Evolutionary conservation across 768 basidiomycete species (phyloP).

Genomic region (Podaxis sp.): DNA sequence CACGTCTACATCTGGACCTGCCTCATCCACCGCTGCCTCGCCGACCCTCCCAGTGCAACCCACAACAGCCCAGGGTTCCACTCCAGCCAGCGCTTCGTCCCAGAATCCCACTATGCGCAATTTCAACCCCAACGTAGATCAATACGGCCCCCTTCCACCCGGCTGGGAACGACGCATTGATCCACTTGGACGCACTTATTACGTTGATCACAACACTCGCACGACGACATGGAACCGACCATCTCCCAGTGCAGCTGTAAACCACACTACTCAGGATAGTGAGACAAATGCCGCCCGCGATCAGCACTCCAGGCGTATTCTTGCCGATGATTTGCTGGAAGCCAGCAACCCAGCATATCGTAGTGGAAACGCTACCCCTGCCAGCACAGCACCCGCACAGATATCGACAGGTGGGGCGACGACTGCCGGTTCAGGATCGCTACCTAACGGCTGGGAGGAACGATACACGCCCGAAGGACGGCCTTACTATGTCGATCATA

Average conservation of each 20-base stretch:
- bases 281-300: conserved; percentile 85
- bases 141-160: conserved; percentile 82
- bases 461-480: conserved; percentile 97
- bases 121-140: conserved; percentile 94
- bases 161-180: conserved; percentile 99
- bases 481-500: conserved; percentile 99
- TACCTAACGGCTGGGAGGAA: conserved; percentile 99
- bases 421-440: conserved; percentile 73
- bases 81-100: conserved; percentile 36
- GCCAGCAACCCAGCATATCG: conserved; percentile 46
- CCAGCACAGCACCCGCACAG: conserved; percentile 31
- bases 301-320: conserved; percentile 78
- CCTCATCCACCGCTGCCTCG: conserved; percentile 21
- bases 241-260: conserved; percentile 68
- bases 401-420: conserved; percentile 46
- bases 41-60: conserved; percentile 14
- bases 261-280: conserved; percentile 63
- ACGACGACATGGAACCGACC: conserved; percentile 98
- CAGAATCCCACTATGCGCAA: conserved; percentile 63
- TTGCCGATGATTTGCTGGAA: conserved; percentile 85
- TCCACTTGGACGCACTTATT: conserved; percentile 93
- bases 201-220: conserved; percentile 97
- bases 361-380: conserved; percentile 23
- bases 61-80: conserved; percentile 18
- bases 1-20: conserved; percentile 16